phyloP scores from a whole-genome alignment of 768 basidiomycete species.

The Rhodotorula toruloides region DNA sequence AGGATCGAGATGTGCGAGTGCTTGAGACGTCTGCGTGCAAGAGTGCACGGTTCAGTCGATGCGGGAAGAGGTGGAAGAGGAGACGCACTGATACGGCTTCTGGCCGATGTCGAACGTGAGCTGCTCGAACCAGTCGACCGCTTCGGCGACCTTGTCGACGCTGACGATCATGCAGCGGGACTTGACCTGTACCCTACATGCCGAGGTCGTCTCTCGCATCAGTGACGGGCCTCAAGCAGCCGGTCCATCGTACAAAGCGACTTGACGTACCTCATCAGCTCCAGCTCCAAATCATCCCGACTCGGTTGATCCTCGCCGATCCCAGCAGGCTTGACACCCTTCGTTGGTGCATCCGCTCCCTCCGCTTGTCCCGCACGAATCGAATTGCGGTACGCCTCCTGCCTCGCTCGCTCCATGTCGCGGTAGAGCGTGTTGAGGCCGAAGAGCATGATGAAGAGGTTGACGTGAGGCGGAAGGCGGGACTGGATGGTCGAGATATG shows the following conservation, averaged over 20 bases:
- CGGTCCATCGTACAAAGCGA: too few species aligned
- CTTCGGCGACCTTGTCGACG: conserved; percentile 25
- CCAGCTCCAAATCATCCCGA: conserved; percentile 26
- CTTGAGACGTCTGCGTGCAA: conserved; percentile 18
- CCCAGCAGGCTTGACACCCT: conserved; percentile 11
- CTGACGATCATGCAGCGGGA: conserved; percentile 28
- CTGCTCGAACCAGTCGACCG: conserved; percentile 38
- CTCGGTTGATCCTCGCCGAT: conserved; percentile 21
- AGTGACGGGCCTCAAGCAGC: too few species aligned
- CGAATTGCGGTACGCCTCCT: conserved; percentile 13
- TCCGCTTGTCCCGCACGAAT: not conserved
- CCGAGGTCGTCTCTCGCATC: not conserved
- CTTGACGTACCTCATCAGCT: conserved; percentile 18
- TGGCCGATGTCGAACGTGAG: conserved; percentile 31
- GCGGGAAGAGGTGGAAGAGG: not conserved
- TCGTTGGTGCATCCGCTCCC: not conserved
- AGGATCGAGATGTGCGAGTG: conserved; percentile 17
- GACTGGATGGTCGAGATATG: conserved; percentile 21
- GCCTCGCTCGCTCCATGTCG: conserved; percentile 11
- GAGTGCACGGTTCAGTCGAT: too few species aligned
- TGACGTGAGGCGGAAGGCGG: conserved; percentile 22
- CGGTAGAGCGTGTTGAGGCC: conserved; percentile 20
- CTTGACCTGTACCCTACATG: conserved; percentile 12
- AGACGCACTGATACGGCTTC: conserved; percentile 37
- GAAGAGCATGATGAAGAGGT: conserved; percentile 33